Conservation (phyloP, 176 grass and related monocot genomes). For the Aechmea fasciata region DNA sequence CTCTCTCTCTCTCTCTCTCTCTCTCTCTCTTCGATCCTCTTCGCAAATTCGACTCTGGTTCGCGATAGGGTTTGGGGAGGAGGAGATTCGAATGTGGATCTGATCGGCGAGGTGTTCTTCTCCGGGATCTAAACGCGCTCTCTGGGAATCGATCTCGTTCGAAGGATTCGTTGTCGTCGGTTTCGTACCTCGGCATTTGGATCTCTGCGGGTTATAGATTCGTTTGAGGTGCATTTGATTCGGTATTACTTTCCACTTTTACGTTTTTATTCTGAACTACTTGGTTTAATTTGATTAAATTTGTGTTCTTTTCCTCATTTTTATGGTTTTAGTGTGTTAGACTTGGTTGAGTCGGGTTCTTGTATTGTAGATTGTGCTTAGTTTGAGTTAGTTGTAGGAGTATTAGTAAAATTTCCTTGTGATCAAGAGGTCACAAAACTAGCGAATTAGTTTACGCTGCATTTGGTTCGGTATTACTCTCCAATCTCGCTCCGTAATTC, state of each 20-base stretch:
- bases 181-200: background rate
- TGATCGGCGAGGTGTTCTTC: background rate
- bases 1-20: too few species aligned
- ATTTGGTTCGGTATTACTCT: background rate
- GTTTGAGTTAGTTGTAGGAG: too few species aligned
- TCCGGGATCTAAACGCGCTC: background rate
- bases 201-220: background rate
- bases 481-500: background rate
- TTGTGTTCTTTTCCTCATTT: background rate
- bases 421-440: too few species aligned
- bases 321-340: background rate
- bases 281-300: background rate
- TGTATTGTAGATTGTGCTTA: too few species aligned
- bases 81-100: background rate
- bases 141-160: background rate
- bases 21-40: background rate
- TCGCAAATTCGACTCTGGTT: background rate
- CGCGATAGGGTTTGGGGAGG: background rate
- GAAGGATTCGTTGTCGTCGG: background rate
- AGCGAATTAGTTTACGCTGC: background rate
- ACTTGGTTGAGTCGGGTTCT: too few species aligned
- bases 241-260: background rate
- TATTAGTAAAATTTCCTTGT: too few species aligned
- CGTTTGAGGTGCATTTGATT: constrained; percentile 1
- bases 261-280: background rate